Conservation (phyloP, 495 filamentous ascomycete species). For the Daldinia grandis region DNA sequence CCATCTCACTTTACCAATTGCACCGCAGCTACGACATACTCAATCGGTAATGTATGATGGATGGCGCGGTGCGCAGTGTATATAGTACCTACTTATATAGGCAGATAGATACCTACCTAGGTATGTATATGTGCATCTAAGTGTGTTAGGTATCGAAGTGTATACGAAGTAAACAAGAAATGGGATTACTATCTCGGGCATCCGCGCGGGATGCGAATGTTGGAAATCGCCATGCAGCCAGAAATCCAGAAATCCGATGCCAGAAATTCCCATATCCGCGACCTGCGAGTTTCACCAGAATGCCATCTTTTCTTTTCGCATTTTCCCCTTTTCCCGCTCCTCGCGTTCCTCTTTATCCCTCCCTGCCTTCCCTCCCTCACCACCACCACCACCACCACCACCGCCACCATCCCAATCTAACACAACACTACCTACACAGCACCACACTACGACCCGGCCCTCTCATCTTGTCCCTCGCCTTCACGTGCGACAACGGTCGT, state of each 20-base stretch:
- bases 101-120: too few relatives aligned
- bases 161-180: too few relatives aligned
- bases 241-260: not conserved
- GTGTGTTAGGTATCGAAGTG: too few relatives aligned
- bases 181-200: not conserved
- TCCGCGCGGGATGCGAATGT: conserved; percentile 18
- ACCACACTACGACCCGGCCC: too few relatives aligned
- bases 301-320: conserved; percentile 14
- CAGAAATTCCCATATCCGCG: too few relatives aligned
- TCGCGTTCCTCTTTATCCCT: not conserved
- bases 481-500: not conserved
- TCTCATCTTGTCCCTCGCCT: too few relatives aligned
- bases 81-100: too few relatives aligned
- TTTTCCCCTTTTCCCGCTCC: conserved; percentile 2
- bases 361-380: not conserved
- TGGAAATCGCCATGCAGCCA: not conserved
- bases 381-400: too few relatives aligned
- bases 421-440: too few relatives aligned
- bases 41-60: not conserved
- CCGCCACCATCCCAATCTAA: too few relatives aligned
- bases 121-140: too few relatives aligned
- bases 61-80: not conserved
- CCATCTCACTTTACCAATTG: not conserved
- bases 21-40: not conserved
- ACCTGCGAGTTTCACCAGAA: conserved; percentile 28